Percentiles rank a stretch among this genome's conserved stretches.
Conservation (phyloP, 371 early-diverging fungal genomes). For the Mortierella sp. region DNA sequence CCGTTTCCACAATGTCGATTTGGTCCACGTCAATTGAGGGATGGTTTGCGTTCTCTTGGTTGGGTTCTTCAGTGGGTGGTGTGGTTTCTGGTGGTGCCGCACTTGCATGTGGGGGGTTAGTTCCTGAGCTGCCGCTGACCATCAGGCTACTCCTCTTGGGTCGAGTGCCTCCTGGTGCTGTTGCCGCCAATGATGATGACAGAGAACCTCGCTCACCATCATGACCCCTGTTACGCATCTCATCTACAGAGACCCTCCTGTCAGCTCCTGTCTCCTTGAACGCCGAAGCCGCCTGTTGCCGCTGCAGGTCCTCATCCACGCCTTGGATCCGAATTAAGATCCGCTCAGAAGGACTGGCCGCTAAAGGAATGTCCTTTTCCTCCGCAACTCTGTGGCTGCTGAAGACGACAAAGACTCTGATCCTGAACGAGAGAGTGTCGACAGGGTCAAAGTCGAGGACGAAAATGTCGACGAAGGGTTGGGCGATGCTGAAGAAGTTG, state of each 20-base stretch:
- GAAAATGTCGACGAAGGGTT: neutral
- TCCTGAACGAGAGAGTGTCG: neutral
- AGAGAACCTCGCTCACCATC: neutral
- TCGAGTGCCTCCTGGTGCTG: neutral
- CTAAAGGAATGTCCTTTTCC: neutral
- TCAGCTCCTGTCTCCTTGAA: neutral
- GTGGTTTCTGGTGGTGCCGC: neutral
- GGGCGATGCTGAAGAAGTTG: neutral
- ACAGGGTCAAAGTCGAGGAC: neutral
- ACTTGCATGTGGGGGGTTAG: neutral
- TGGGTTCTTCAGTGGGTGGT: neutral
- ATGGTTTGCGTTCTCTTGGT: no score
- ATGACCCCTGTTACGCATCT: neutral
- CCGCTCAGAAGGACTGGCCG: neutral
- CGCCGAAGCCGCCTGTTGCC: neutral
- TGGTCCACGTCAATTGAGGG: neutral
- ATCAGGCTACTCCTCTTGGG: neutral
- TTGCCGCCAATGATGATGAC: neutral
- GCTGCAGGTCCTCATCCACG: neutral
- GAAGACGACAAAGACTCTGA: neutral
- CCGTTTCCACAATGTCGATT: constrained; percentile 14
- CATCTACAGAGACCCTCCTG: neutral
- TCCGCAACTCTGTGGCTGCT: neutral
- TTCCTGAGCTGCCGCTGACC: neutral
- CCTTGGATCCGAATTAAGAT: neutral